Conservation (phyloP, 495 filamentous ascomycete species). For the Penicillium longicatenatum region DNA sequence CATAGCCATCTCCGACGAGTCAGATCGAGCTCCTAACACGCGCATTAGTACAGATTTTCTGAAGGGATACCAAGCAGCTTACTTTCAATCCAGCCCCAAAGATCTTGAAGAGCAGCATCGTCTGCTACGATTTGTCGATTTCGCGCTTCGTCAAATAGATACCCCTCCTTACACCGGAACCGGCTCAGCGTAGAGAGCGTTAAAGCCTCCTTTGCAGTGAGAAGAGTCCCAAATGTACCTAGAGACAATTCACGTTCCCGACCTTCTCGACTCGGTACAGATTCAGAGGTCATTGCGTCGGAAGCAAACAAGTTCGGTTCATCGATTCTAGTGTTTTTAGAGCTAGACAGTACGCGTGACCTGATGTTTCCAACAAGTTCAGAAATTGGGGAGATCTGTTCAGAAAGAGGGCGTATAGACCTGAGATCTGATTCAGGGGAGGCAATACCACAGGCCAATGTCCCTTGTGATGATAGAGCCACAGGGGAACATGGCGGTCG, state of each 20-base stretch:
- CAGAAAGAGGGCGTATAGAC: slow-evolving; percentile 34
- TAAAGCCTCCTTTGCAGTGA: slow-evolving; percentile 45
- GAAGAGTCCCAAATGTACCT: slow-evolving; percentile 23
- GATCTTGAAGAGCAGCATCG: slow-evolving; percentile 71
- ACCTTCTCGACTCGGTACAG: slow-evolving; percentile 46
- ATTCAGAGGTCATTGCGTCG: slow-evolving; percentile 18
- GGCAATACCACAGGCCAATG: slow-evolving; percentile 37
- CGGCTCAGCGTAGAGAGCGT: slow-evolving; percentile 47
- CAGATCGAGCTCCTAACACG: slow-evolving; percentile 60
- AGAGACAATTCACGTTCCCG: slow-evolving; percentile 42
- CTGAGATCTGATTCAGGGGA: slow-evolving; percentile 33
- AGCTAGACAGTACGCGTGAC: slow-evolving; percentile 24
- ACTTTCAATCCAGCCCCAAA: slow-evolving; percentile 80
- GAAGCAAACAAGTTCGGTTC: slow-evolving; percentile 13
- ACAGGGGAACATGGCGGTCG: slow-evolving; percentile 59
- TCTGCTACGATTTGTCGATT: slow-evolving; percentile 70
- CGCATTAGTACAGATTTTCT: slow-evolving; percentile 22
- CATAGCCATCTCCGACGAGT: slow-evolving; percentile 71
- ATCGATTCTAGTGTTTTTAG: slow-evolving; percentile 9
- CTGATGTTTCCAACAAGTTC: slow-evolving; percentile 34
- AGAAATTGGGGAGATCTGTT: slow-evolving; percentile 32
- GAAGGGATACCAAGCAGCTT: slow-evolving; percentile 25
- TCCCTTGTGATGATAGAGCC: slow-evolving; percentile 47
- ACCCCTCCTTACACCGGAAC: slow-evolving; percentile 67
- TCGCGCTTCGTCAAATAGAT: slow-evolving; percentile 70